These are phyloP conservation scores for Anthostomella pinea DNA, from an alignment of 2,329 filamentous ascomycete genomes.

Conservation along the genomic window DNA sequence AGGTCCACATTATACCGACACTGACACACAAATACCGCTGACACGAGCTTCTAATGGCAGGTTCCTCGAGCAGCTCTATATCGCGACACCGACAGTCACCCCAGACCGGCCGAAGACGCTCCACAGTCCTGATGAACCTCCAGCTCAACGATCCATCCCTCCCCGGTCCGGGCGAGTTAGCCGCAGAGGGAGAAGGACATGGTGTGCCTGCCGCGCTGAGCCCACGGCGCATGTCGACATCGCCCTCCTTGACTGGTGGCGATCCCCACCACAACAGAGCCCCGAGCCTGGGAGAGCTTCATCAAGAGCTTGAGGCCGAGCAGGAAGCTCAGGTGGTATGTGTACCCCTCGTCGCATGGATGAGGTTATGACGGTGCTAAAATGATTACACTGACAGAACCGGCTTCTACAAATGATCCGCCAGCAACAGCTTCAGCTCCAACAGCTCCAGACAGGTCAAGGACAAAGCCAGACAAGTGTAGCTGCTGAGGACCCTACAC, in stretches of 20 bases:
- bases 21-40: too few species aligned
- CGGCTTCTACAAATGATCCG: slow-evolving; percentile 75
- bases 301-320: slow-evolving; percentile 76
- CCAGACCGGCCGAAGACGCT: slow-evolving; percentile 58
- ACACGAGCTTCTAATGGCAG: slow-evolving; percentile 28
- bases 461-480: slow-evolving; percentile 40
- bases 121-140: slow-evolving; percentile 69
- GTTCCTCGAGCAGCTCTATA: slow-evolving; percentile 53
- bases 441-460: slow-evolving; percentile 52
- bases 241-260: slow-evolving; percentile 40
- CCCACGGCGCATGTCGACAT: slow-evolving; percentile 46
- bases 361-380: too few species aligned
- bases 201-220: too few species aligned
- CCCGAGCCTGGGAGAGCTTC: slow-evolving; percentile 72
- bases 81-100: slow-evolving; percentile 44
- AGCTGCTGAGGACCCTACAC: slow-evolving; percentile 50
- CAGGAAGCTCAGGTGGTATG: slow-evolving; percentile 74
- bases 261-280: slow-evolving; percentile 64
- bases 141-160: slow-evolving; percentile 68
- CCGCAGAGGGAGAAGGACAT: slow-evolving; percentile 48
- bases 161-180: slow-evolving; percentile 68
- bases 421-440: slow-evolving; percentile 69
- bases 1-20: too few species aligned
- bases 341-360: slow-evolving; percentile 8
- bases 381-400: too few species aligned